Base-by-base conservation (phyloP, 768 basidiomycete species). In the Antrodiella citrinella region DNA sequence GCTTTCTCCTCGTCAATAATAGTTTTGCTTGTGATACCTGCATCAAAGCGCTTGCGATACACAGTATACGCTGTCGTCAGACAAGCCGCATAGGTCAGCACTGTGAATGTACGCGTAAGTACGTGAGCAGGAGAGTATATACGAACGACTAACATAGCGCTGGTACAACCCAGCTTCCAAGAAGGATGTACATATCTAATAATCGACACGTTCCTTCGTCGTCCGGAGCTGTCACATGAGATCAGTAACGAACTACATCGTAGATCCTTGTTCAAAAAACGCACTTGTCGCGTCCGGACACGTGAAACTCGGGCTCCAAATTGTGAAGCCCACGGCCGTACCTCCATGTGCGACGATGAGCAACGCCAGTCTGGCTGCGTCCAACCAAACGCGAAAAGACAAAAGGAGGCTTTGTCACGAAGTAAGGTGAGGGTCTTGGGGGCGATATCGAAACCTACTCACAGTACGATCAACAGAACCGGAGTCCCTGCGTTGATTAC, bases 111-210 rank as follows among this genome's bases (percentile, higher is more conserved):
- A n/a, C n/a, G n/a, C n/a, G n/a, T n/a, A n/a, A n/a, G n/a, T n/a
- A n/a, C n/a, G n/a, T n/a, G n/a, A n/a, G n/a, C n/a, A n/a, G n/a
- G n/a, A n/a, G n/a, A n/a, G n/a, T n/a, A n/a, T n/a, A n/a, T n/a
- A n/a, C n/a, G n/a, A n/a, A n/a, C n/a, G n/a, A 65, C 80, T 54
- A 51, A 83, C 81, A 62, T 40, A 81, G 59, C 2, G 62, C 62
- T 20, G 81, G 81, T 45, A 71, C 62, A 38, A 79, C 56, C 81
- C 81, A 83, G 55, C 71, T 76, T 39, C 69, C 70, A 1, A 78
- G 56, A 45, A 78, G 51, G 26, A 80, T 72, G 54, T 71, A 80
- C 4, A 73, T 57, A 49, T 72, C 70, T 30, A 80, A 63, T 7
- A 77, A 61, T 48, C 65, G 66, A 57, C 81, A 83, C n/a, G 72